phyloP scores from a whole-genome alignment of 1,284 basidiomycete genomes.

The Apiotrichum veenhuisii region DNA sequence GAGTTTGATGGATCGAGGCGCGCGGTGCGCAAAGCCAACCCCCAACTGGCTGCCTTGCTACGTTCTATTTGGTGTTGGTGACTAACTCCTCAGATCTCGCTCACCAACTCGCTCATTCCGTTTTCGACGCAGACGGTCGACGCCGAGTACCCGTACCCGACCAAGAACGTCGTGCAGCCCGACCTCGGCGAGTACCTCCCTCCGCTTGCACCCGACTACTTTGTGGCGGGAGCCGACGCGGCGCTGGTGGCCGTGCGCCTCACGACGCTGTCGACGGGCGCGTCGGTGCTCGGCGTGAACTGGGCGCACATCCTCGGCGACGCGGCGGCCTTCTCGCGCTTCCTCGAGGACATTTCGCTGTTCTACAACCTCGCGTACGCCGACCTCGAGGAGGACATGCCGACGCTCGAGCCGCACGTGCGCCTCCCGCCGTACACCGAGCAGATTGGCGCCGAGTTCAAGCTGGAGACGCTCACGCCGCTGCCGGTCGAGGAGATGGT shows the following conservation, averaged over 20 bases:
- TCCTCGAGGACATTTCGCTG: constrained; percentile 23
- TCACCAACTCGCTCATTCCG: constrained; percentile 29
- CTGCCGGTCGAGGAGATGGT: constrained; percentile 3
- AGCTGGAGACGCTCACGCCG: constrained; percentile 13
- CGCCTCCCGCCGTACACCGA: constrained; percentile 12
- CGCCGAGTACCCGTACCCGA: constrained; percentile 12
- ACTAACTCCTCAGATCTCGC: constrained; percentile 18
- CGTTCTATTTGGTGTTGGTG: background rate
- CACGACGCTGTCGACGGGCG: constrained; percentile 15
- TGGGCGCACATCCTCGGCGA: constrained; percentile 28
- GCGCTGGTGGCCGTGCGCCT: constrained; percentile 23
- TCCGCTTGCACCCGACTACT: constrained; percentile 15
- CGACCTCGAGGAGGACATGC: constrained; percentile 21
- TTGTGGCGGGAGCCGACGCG: constrained; percentile 18
- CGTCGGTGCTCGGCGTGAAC: constrained; percentile 24
- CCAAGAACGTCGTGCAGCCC: constrained; percentile 21
- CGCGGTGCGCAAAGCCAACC: too few species aligned
- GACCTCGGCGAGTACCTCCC: constrained; percentile 18
- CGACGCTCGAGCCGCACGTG: constrained; percentile 21
- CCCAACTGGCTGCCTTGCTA: too few species aligned
- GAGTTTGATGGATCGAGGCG: too few species aligned
- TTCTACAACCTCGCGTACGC: constrained; percentile 24
- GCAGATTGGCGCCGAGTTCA: constrained; percentile 10
- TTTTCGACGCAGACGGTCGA: constrained; percentile 22
- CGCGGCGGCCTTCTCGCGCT: constrained; percentile 17